Base-by-base conservation (phyloP, 371 early-diverging fungal species). In the Gilbertella persicaria region DNA sequence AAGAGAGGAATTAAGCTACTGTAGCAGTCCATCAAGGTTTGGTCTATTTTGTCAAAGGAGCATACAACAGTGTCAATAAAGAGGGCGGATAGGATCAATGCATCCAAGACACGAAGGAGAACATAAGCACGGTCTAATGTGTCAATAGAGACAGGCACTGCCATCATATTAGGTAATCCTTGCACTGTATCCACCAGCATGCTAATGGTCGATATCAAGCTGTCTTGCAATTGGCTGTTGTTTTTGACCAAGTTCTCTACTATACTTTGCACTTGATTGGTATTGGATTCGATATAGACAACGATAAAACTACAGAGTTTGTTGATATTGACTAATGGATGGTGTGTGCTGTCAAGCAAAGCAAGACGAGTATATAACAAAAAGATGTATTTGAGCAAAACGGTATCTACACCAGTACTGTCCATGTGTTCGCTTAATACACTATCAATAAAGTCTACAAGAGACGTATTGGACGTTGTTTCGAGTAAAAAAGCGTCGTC, bases 211-310 rank as follows among this genome's bases (percentile, higher is more conserved):
- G 45, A 30, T 25, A 58, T 19, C 33, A 75, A 66, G 36, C 60
- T 52, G 29, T 55, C 45, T 19, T 66, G 41, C 7, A 78, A 51
- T 8, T 42, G 13, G 1, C 69, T 60, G 5, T 66, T 50, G 20
- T 60, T 25, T 8, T 53, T 55, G 4, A 67, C 43, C 9, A 73
- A 37, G 14, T 53, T 19, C 36, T 55, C 45, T 10, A 79, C 60
- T 21, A 75, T 55, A n/a, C 46, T 57, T 39, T 71, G 66, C 16
- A 73, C 65, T 23, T 59, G 48, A 8, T 42, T 48, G 3, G 58
- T 52, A 47, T 82, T 80, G 0, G 76, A 66, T 35, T 60, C 60
- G 25, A 65, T 57, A 53, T 76, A 82, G 7, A 74, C 69, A 8
- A 67, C 59, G 10, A 71, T 71, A 20, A 78, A 58, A 38, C 30